Conservation (phyloP, 2,329 filamentous ascomycete species). For the Beauveria rudraprayagi region DNA sequence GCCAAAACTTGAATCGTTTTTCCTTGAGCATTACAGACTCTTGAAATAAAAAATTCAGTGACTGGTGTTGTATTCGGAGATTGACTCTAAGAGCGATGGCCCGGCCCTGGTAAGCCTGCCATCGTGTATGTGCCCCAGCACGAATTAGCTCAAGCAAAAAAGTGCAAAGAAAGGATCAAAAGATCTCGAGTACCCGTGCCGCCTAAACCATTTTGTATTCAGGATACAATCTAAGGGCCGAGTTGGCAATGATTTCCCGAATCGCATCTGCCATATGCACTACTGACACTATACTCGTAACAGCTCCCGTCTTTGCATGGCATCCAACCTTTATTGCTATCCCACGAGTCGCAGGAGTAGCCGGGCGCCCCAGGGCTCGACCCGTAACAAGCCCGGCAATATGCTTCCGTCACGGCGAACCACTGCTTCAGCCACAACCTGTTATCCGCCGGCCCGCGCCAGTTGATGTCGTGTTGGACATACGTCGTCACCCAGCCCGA, state of each 20-base stretch:
- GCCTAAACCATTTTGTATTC: too few species aligned
- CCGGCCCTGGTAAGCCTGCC: too few species aligned
- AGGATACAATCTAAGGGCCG: neutral
- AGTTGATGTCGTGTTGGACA: neutral
- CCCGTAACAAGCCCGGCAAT: neutral
- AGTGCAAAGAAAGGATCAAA: neutral
- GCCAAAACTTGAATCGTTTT: too few species aligned
- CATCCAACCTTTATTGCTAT: neutral
- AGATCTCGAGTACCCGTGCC: too few species aligned
- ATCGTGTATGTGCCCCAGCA: too few species aligned
- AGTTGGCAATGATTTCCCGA: neutral
- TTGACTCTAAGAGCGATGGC: too few species aligned
- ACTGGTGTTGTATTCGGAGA: too few species aligned
- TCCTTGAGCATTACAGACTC: too few species aligned
- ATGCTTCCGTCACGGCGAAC: neutral
- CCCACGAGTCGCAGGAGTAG: neutral
- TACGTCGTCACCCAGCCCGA: neutral
- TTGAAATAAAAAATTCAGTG: too few species aligned
- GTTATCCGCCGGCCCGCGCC: neutral
- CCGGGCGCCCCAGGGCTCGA: neutral
- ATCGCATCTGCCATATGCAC: neutral
- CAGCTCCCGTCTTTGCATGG: neutral
- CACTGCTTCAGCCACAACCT: conserved; percentile 1
- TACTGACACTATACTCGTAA: neutral
- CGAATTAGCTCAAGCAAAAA: too few species aligned